Evolutionary conservation across 1,139 yeast genomes (phyloP).

Genomic region (Geotrichum reessii): DNA sequence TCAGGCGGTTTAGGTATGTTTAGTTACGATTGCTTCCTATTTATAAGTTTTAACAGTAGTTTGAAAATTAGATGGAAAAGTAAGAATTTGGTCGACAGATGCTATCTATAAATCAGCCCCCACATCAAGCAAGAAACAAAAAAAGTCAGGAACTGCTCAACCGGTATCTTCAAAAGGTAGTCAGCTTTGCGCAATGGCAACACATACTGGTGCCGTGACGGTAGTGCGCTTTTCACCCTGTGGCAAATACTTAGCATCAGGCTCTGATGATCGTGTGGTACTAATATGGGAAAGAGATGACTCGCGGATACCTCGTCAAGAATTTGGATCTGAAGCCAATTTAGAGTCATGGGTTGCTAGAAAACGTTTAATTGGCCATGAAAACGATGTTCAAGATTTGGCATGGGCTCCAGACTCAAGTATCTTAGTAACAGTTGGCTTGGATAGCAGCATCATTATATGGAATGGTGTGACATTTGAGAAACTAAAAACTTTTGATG

Average conservation of each 20-base stretch:
- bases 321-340: constrained; percentile 38
- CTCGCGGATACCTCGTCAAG: constrained; percentile 23
- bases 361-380: constrained; percentile 90
- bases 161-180: neutral
- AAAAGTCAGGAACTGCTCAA: neutral
- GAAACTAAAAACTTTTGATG: constrained; percentile 79
- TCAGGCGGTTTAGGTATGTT: constrained; percentile 71
- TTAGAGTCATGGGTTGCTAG: constrained; percentile 92
- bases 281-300: constrained; percentile 92
- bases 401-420: constrained; percentile 98
- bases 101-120: constrained; percentile 12
- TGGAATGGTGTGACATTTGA: constrained; percentile 96
- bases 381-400: constrained; percentile 93
- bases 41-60: neutral
- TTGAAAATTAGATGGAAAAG: constrained; percentile 61
- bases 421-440: constrained; percentile 85
- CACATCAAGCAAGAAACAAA: neutral
- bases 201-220: constrained; percentile 76
- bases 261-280: constrained; percentile 89
- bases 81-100: constrained; percentile 77
- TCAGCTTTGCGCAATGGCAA: constrained; percentile 36
- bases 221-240: constrained; percentile 88
- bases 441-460: constrained; percentile 84
- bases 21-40: neutral
- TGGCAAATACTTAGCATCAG: constrained; percentile 85